A percentile compares a stretch with the other conserved stretches of the same genome.
phyloP scores from a whole-genome alignment of 202 grass and related monocot genomes.

The Bolboschoenoplectus hybrid region DNA sequence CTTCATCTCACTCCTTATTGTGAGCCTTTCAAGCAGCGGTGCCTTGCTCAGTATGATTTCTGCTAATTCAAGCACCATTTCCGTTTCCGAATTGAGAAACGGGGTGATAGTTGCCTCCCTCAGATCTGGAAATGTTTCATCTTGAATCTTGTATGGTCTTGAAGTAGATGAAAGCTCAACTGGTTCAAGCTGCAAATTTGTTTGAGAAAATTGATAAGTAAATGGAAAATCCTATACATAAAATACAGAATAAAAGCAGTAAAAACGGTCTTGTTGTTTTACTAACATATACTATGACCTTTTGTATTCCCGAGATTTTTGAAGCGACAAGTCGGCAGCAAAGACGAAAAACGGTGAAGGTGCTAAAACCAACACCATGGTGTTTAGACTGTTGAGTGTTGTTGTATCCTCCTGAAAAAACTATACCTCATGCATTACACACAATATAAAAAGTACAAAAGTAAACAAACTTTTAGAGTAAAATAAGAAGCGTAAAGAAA shows the following conservation, averaged over 20 bases:
- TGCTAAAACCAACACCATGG: neutral
- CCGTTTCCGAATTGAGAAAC: neutral
- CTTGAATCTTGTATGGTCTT: neutral
- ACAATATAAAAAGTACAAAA: neutral
- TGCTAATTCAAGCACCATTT: neutral
- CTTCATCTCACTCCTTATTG: neutral
- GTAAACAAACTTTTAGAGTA: no score
- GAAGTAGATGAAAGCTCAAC: neutral
- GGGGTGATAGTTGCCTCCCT: neutral
- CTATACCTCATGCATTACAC: neutral
- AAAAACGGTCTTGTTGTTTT: neutral
- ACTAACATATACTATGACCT: constrained; percentile 9
- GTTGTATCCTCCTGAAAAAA: neutral
- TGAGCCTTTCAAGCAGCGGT: neutral
- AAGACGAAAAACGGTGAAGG: neutral
- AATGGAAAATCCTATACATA: neutral
- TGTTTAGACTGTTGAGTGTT: neutral
- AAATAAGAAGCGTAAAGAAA: neutral
- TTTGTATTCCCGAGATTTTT: neutral
- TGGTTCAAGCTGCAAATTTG: neutral
- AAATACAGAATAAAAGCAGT: neutral
- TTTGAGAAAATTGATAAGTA: neutral
- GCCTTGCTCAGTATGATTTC: neutral
- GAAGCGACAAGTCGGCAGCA: neutral
- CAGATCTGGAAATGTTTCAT: neutral